Conservation (phyloP, 352 stramenopile genomes). For the Saprolegnia parasitica region DNA sequence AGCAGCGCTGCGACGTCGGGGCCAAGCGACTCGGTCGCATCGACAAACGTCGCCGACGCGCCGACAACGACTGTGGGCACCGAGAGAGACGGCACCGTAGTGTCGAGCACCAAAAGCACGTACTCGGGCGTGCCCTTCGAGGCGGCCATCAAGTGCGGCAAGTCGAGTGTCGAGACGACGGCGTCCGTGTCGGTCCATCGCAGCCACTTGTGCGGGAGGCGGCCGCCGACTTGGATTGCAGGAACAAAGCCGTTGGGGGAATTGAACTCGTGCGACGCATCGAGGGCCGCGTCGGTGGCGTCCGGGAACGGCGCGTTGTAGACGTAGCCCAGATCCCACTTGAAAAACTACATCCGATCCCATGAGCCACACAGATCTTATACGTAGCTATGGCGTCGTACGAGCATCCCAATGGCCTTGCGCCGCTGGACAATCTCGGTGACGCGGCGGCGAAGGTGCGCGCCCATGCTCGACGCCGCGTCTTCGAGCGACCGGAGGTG, state of each 20-base stretch:
- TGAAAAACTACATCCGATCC: conserved; percentile 46
- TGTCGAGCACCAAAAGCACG: conserved; percentile 53
- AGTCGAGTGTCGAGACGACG: conserved; percentile 49
- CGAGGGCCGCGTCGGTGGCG: conserved; percentile 35
- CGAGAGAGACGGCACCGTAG: conserved; percentile 29
- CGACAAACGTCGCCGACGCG: conserved; percentile 13
- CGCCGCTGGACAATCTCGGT: conserved; percentile 51
- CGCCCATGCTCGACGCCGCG: conserved; percentile 43
- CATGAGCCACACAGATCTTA: not conserved
- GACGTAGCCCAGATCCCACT: conserved; percentile 81
- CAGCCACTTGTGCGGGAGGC: conserved; percentile 71
- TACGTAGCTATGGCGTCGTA: not conserved
- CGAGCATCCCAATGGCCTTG: conserved; percentile 65
- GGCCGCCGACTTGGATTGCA: conserved; percentile 37
- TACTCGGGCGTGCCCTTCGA: not conserved
- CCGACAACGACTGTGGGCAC: conserved; percentile 34
- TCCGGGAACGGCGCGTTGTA: conserved; percentile 40
- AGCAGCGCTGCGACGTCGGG: conserved; percentile 46
- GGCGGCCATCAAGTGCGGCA: conserved; percentile 31
- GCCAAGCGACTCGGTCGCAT: conserved; percentile 33
- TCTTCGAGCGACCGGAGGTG: conserved; percentile 47
- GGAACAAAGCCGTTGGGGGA: conserved; percentile 32
- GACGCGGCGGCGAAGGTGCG: conserved; percentile 54
- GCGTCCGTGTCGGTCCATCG: not conserved
- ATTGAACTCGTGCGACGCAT: conserved; percentile 51